Conservation (phyloP, 805 yeast species). For the Komagataella mondaviorum region DNA sequence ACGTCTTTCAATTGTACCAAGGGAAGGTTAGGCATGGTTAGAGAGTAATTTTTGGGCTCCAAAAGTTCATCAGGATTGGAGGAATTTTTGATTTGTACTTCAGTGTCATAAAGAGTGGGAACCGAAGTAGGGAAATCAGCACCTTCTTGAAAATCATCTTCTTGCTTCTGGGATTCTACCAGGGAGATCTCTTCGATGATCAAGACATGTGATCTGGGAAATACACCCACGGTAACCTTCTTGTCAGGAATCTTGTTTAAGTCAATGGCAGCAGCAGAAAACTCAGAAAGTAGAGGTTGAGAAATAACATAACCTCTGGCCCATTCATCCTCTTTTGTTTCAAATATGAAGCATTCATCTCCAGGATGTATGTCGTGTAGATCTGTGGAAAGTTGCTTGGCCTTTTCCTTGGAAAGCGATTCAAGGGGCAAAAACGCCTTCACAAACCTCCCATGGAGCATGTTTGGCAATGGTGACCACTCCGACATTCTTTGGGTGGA, state of each 20-base stretch:
- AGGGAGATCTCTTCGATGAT: slow-evolving; percentile 25
- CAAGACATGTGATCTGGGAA: slow-evolving; percentile 45
- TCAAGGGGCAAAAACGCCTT: slow-evolving; percentile 33
- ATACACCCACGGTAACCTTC: slow-evolving; percentile 36
- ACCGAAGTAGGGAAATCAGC: slow-evolving; percentile 3
- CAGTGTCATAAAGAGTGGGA: slow-evolving; percentile 21
- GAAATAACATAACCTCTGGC: slow-evolving; percentile 64
- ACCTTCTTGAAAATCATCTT: neutral
- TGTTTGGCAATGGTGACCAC: slow-evolving; percentile 37
- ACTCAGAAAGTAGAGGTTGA: slow-evolving; percentile 60
- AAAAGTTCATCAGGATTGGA: neutral
- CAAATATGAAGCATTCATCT: slow-evolving; percentile 67
- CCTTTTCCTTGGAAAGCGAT: neutral
- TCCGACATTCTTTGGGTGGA: neutral
- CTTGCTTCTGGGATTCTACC: slow-evolving; percentile 6
- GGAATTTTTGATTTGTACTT: neutral
- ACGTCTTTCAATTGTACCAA: slow-evolving; percentile 23
- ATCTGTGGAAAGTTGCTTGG: neutral
- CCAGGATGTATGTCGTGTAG: slow-evolving; percentile 49
- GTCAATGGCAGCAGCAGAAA: slow-evolving; percentile 43
- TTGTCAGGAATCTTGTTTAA: slow-evolving; percentile 51
- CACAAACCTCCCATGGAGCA: slow-evolving; percentile 28
- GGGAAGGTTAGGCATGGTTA: neutral
- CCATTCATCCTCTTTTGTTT: slow-evolving; percentile 47
- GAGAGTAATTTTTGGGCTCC: neutral